These are phyloP conservation scores for Bipolaris zeicola DNA, from an alignment of 2,329 filamentous ascomycete species.

Conservation along the genomic window DNA sequence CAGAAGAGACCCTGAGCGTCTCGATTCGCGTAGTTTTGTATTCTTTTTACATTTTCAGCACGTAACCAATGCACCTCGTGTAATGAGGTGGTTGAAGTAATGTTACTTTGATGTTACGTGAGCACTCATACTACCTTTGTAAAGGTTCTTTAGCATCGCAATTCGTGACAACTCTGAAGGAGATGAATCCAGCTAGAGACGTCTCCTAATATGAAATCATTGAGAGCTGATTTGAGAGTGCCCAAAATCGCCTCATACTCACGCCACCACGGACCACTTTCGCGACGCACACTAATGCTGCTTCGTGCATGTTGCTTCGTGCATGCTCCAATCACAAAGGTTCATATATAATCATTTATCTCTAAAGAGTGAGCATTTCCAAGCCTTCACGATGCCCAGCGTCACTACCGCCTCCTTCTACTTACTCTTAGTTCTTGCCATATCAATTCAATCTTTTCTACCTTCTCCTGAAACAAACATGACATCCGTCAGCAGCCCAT, in stretches of 20 bases:
- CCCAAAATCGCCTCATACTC: constrained; percentile 15
- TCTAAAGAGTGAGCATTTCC: not conserved
- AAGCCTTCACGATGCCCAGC: constrained; percentile 13
- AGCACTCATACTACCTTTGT: not conserved
- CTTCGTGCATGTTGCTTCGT: not conserved
- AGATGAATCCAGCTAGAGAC: not conserved
- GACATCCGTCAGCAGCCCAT: constrained; percentile 21
- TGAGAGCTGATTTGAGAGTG: not conserved
- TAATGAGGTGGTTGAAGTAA: not conserved
- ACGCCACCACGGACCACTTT: constrained; percentile 25
- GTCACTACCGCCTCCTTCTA: constrained; percentile 12
- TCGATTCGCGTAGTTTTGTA: not conserved
- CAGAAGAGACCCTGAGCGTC: not conserved
- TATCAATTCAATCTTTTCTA: constrained; percentile 10
- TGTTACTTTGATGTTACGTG: not conserved
- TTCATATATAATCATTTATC: not conserved
- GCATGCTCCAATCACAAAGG: not conserved
- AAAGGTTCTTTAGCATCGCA: not conserved
- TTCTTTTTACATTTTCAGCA: not conserved
- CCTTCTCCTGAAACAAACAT: constrained; percentile 2
- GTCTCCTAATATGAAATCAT: not conserved
- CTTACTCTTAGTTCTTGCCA: constrained; percentile 8
- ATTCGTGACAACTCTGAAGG: not conserved
- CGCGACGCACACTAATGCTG: constrained; percentile 9
- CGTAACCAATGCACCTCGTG: not conserved